Evolutionary conservation across 768 basidiomycete genomes (phyloP).

Genomic region (Pisolithus orientalis): DNA sequence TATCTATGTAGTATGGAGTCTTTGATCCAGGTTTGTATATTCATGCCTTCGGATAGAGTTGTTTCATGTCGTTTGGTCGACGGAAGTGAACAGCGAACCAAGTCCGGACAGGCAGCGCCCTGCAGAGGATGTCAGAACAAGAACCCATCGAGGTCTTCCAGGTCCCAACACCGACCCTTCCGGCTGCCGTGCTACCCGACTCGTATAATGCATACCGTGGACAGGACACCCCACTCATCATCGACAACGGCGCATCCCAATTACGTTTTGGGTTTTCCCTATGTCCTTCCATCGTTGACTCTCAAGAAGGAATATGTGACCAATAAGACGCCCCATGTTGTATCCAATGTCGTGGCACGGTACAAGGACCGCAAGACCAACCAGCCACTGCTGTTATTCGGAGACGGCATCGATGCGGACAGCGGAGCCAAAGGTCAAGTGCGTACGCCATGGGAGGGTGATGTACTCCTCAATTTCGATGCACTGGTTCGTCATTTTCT

Average conservation of each 20-base stretch:
- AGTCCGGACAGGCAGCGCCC: too few relatives aligned
- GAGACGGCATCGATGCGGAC: constrained; percentile 82
- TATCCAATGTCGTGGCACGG: constrained; percentile 71
- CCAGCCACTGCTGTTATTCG: constrained; percentile 79
- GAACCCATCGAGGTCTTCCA: neutral
- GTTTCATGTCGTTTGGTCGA: too few relatives aligned
- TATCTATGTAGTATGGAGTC: too few relatives aligned
- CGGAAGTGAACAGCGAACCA: too few relatives aligned
- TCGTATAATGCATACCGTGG: constrained; percentile 48
- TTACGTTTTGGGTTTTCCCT: constrained; percentile 82
- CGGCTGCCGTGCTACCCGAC: constrained; percentile 31
- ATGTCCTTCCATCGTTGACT: constrained; percentile 17
- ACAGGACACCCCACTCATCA: constrained; percentile 60
- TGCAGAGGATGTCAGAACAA: neutral
- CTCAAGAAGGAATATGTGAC: neutral
- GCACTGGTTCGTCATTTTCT: constrained; percentile 63
- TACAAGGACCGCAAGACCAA: constrained; percentile 88
- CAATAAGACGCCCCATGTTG: constrained; percentile 41
- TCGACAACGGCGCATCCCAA: constrained; percentile 84
- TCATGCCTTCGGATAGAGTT: too few relatives aligned
- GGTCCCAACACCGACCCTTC: constrained; percentile 20
- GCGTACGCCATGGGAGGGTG: constrained; percentile 89
- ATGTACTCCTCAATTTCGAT: constrained; percentile 87
- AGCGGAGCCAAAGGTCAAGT: constrained; percentile 74
- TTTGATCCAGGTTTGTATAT: too few relatives aligned